Evolutionary conservation across 208 protist species (phyloP), one percentile per base, ranked within the genome.

Genomic region (Hexamita inflata): DNA sequence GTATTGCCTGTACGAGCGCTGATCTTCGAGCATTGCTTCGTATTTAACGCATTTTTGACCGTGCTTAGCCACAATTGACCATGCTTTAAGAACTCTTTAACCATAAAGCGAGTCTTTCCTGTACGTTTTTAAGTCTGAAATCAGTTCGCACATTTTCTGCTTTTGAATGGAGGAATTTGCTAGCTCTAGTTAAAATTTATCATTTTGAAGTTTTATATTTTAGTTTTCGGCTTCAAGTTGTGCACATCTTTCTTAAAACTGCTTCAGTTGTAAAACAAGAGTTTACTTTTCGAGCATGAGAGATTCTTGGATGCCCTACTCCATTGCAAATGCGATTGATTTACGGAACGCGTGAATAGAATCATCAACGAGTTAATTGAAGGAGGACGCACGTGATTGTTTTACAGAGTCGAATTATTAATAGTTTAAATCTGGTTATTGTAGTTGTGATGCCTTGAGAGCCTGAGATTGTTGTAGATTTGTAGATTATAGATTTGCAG

Each of bases 281-380:
- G 38, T n/a, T 19, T 7, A 70, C n/a, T 34, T 13, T 38, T n/a
- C 38, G 64, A 19, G 11, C 35, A 15, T 19, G 45, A 70, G 4
- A 45, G 9, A 15, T n/a, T 70, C 64, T 4, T 4, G 4, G 2
- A 70, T n/a, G 38, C 64, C 64, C 9, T n/a, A 15, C 15, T n/a
- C 64, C 9, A 49, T 42, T 2, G 40, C 64, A 4, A 45, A 9
- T 4, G 42, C 24, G 38, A 70, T 15, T 4, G 7, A 24, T 49
- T 45, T 70, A 15, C 64, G n/a, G 38, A 70, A 70, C 7, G n/a
- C 38, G 64, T 70, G 35, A 7, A 70, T 70, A 49, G 64, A 7
- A 38, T 70, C 64, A n/a, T 70, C 64, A 9, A 70, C n/a, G n/a
- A n/a, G n/a, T n/a, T n/a, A n/a, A n/a, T n/a, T n/a, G n/a, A n/a